Evolutionary conservation across 2,329 filamentous ascomycete genomes (phyloP), one percentile per base, ranked within the genome.

Genomic region (Xylaria sp.): DNA sequence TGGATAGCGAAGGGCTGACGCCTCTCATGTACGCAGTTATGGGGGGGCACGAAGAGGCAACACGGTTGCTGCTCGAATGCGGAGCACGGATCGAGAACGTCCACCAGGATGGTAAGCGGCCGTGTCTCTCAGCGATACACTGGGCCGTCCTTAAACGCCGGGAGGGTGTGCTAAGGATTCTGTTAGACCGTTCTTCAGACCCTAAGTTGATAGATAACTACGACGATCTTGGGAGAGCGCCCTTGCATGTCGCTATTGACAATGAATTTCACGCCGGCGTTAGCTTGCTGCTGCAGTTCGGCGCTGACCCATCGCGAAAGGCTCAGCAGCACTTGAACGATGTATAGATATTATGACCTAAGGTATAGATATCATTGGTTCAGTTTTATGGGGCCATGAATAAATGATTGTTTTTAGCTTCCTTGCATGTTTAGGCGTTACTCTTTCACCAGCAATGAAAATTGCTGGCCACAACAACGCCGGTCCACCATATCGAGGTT

Each of bases 1-100:
- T 20, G n/a, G 75, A 77, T 66, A 74, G 74, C 68, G 72, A 76
- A n/a, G 73, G 73, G 1, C 50, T 70, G 28, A 77, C 75, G 10
- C 71, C 74, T 0, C 66, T 77, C n/a, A 72, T 74, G 34, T 68
- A 75, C 55, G 72, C 71, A 7, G 56, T 67, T 18, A 70, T 72
- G 2, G 68, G 62, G 15, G 75, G 72, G 1, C 62, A 74, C 60
- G 70, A 73, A 15, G 72, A 71, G 13, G 67, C 70, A 0, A 60
- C 66, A 15, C 18, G 37, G 15, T 65, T 58, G 51, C 63, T 76
- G 48, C 69, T 76, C 3, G 18, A 28, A 3, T 37, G 68, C 57
- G 75, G 73, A 2, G 72, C 73, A 7, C 37, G 55, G 10, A 58
- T 76, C 8, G 39, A 44, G 6, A 59, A 64, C n/a, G 44, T 13